These are phyloP conservation scores for Adansonia rubrostipa DNA, from an alignment of 441 rosid genomes.

Conservation along the genomic window DNA sequence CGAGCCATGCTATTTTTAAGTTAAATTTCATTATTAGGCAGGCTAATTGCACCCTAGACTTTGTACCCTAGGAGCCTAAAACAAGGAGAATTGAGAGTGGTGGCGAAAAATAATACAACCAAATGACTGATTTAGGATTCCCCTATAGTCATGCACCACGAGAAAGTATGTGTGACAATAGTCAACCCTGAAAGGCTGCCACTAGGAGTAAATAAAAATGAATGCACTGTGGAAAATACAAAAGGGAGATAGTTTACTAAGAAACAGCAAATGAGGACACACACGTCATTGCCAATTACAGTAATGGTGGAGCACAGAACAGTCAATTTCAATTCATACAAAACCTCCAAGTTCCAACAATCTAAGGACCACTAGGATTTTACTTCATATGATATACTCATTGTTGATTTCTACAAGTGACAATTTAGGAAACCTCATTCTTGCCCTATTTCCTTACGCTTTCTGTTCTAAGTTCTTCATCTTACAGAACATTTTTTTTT, in stretches of 20 bases:
- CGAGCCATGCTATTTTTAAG: too few species aligned
- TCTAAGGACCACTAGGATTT: neutral
- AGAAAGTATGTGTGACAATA: slow-evolving; percentile 12
- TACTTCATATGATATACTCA: neutral
- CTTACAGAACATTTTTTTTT: neutral
- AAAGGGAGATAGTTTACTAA: slow-evolving; percentile 19
- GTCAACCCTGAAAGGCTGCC: slow-evolving; percentile 20
- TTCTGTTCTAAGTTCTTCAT: slow-evolving; percentile 3
- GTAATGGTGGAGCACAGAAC: slow-evolving; percentile 21
- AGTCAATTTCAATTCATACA: slow-evolving; percentile 11
- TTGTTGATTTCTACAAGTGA: neutral
- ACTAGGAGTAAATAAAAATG: slow-evolving; percentile 16
- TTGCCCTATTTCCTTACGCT: neutral
- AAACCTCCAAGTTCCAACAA: neutral
- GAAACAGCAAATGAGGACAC: slow-evolving; percentile 27
- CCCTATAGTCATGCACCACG: neutral
- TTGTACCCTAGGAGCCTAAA: slow-evolving; percentile 1
- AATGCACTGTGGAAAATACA: slow-evolving; percentile 14
- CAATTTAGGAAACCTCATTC: neutral
- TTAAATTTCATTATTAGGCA: slow-evolving; percentile 1
- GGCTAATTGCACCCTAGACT: slow-evolving; percentile 14
- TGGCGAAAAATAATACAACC: neutral
- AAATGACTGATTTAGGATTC: slow-evolving; percentile 1
- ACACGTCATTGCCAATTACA: slow-evolving; percentile 22
- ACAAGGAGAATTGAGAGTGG: neutral